These are phyloP conservation scores for Scleroderma bovista DNA, from an alignment of 768 basidiomycete genomes.

Conservation along the genomic window DNA sequence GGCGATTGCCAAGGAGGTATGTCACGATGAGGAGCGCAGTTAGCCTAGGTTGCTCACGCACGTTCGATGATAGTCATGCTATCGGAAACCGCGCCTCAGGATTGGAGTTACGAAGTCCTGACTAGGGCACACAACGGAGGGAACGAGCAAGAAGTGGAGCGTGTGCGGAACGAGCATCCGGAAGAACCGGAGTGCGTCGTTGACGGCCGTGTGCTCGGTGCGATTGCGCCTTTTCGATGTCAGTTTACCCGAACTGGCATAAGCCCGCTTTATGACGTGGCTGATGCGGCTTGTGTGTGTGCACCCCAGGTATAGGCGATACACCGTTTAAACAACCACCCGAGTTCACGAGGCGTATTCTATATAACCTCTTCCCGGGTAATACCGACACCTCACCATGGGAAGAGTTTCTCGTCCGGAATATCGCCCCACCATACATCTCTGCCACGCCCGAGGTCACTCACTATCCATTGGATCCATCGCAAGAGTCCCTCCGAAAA, in stretches of 20 bases:
- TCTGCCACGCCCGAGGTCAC: conserved; percentile 58
- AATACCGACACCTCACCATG: conserved; percentile 55
- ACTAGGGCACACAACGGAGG: conserved; percentile 69
- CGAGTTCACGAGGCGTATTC: conserved; percentile 56
- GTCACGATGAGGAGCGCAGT: conserved; percentile 19
- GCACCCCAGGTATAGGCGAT: conserved; percentile 54
- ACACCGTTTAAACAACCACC: conserved; percentile 73
- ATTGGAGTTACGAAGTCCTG: conserved; percentile 56
- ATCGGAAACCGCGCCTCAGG: conserved; percentile 39
- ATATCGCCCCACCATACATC: conserved; percentile 62
- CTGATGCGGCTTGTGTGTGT: neutral
- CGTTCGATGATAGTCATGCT: conserved; percentile 41
- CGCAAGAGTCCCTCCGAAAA: conserved; percentile 28
- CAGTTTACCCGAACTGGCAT: conserved; percentile 24
- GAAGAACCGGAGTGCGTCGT: conserved; percentile 63
- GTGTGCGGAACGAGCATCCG: conserved; percentile 60
- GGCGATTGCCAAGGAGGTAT: conserved; percentile 76
- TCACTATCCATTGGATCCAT: conserved; percentile 42
- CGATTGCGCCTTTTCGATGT: conserved; percentile 76
- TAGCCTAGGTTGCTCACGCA: conserved; percentile 8
- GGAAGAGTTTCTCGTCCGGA: conserved; percentile 63
- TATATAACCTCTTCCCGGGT: conserved; percentile 62
- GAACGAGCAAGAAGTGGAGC: conserved; percentile 59
- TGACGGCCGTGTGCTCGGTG: conserved; percentile 67
- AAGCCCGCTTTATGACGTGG: conserved; percentile 5